Base-by-base conservation (phyloP, 306 rosid species). In the Quercus ilex region DNA sequence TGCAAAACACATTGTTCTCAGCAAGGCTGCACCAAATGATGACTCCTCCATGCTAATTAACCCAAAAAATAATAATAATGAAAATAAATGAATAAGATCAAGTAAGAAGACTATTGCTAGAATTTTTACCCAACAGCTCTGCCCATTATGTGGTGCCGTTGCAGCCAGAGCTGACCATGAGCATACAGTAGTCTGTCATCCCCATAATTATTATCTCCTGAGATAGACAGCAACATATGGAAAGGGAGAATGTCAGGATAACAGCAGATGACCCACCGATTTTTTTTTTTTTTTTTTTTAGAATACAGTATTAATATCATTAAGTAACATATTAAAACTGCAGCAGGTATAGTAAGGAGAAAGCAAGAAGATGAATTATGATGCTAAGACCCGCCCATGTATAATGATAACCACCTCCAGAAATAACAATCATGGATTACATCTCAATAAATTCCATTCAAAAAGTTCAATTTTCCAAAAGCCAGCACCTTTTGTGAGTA, bases 111-210 rank as follows among this genome's bases (percentile, higher is more conserved):
- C 28, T 73, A 55, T 46, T 28, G 59, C 21, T 30, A 73, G 73
- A 46, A 30, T 64, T 73, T 69, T 85, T 81, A 94, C 98, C 98
- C 98, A 1, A 92, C 91, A 31, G 98, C 98, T 92, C 96, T 90
- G 20, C 98, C 98, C 97, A 94, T 94, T 71, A 94, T 92, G 80
- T 94, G 98, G 82, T 92, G 98, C 74, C 93, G 81, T 58, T 91
- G 91, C 56, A 94, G 92, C 98, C 98, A 94, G 63, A 90, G 92
- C 82, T 94, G 98, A 81, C 97, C 98, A 3, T 90, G 89, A 78
- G 96, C 97, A 85, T 94, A 94, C 80, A 94, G 86, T 31, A 94
- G 91, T 83, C 98, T 86, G 84, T 94, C 98, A 83, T 94, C 98
- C 69, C 90, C 96, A 28, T 90, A 84, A 75, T 94, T 94, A 83